These are phyloP conservation scores for Aschersonia sp. DNA, from an alignment of 2,329 filamentous ascomycete species.

Conservation along the genomic window DNA sequence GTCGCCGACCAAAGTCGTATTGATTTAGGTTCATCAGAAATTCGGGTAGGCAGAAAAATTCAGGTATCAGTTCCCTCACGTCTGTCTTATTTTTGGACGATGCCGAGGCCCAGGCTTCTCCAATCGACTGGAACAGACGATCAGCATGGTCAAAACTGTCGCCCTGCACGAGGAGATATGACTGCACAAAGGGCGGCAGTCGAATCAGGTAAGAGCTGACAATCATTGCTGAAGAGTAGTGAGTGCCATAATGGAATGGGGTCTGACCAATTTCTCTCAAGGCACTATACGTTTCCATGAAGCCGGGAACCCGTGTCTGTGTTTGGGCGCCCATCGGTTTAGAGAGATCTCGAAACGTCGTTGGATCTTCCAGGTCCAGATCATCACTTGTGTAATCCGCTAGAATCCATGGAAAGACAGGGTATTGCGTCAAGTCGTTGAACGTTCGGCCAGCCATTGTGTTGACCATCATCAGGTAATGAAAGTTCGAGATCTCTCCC, in stretches of 20 bases:
- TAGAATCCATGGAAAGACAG: slow-evolving; percentile 93
- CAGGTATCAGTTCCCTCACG: slow-evolving; percentile 85
- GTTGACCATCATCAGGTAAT: slow-evolving; percentile 97
- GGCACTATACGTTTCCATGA: slow-evolving; percentile 70
- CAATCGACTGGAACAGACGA: slow-evolving; percentile 83
- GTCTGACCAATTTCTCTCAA: slow-evolving; percentile 86
- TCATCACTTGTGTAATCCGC: slow-evolving; percentile 93
- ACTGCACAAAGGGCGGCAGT: slow-evolving; percentile 89
- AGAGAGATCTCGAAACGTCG: slow-evolving; percentile 76
- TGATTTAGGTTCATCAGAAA: slow-evolving; percentile 88
- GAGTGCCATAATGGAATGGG: slow-evolving; percentile 94
- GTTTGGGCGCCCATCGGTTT: slow-evolving; percentile 96
- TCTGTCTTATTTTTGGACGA: slow-evolving; percentile 85
- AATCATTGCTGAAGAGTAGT: slow-evolving; percentile 98
- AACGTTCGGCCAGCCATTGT: slow-evolving; percentile 95
- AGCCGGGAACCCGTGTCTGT: slow-evolving; percentile 57
- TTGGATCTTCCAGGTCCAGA: slow-evolving; percentile 70
- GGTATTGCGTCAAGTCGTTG: slow-evolving; percentile 96
- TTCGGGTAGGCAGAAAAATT: slow-evolving; percentile 94
- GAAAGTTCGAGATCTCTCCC: slow-evolving; percentile 95
- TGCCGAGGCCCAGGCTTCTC: slow-evolving; percentile 80
- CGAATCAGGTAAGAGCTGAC: slow-evolving; percentile 93
- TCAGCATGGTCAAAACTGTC: slow-evolving; percentile 94
- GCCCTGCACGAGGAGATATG: slow-evolving; percentile 87
- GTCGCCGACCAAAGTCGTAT: slow-evolving; percentile 82